Base-by-base conservation (phyloP, 129 eudicot species). In the Centaurea solstitialis region DNA sequence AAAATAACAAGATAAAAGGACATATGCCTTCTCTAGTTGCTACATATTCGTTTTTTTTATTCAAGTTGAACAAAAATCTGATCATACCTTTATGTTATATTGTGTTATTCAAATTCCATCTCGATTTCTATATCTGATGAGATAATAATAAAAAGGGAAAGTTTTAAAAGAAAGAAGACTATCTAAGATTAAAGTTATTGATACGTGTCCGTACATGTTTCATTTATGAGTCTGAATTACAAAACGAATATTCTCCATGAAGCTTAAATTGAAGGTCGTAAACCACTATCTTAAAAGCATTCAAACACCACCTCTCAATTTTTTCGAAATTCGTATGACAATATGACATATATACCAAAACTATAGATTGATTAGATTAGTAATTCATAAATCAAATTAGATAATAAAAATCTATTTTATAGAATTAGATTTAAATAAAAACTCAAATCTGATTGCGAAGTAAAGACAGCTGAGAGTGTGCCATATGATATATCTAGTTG, bases 21-120 rank as follows among this genome's bases (percentile, higher is more conserved):
- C n/a, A 74, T 62, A 83, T 83, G 72, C 86, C 75, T 43, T 43
- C 79, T 30, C 82, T 70, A 41, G 59, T 76, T 69, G 81, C 37
- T 57, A 81, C 74, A 64, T 43, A 75, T 75, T 81, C 43, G 26
- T 41, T 45, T 26, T 30, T 67, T n/a, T 26, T 41, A 20, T 65
- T 21, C 76, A 66, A 43, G 18, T 73, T 20, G 24, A 13, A 21
- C 9, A 68, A 68, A 28, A 81, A 39, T 39, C 28, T 67, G 24
- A 82, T 62, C 85, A 53, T 57, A 59, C 30, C 73, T 70, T 70
- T 72, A 76, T 17, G 53, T 22, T 62, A 62, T 20, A 62, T 20
- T 62, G 7, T 21, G 28, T 18, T 62, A 28, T 53, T 76, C 86
- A 61, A 70, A 70, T 59, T 28, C 76, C 40, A 21, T 77, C 39